These are phyloP conservation scores for Flaveria linearis DNA, from an alignment of 129 eudicot species.

Conservation along the genomic window DNA sequence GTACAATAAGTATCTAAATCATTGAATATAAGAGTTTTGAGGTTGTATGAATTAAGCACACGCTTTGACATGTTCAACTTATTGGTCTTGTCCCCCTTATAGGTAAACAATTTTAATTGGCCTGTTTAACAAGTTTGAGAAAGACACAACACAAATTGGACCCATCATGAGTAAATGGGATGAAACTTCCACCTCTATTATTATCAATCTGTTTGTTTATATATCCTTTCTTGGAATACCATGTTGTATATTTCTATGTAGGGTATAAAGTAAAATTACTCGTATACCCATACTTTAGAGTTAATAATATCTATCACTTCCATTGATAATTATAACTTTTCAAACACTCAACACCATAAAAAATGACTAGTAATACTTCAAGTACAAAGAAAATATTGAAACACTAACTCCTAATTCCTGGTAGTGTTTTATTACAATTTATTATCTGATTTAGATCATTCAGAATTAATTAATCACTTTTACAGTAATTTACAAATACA, in stretches of 20 bases:
- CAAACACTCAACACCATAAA: neutral
- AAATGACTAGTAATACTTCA: neutral
- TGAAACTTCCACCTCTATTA: neutral
- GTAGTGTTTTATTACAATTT: neutral
- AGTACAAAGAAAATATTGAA: neutral
- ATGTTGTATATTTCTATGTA: neutral
- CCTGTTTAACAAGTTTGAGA: conserved; percentile 5
- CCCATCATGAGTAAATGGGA: neutral
- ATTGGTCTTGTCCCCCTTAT: neutral
- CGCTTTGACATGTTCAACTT: neutral
- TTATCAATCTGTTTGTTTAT: neutral
- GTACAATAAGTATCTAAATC: neutral
- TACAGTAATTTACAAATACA: too few relatives aligned
- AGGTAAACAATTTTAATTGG: neutral
- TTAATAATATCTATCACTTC: neutral
- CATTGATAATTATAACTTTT: neutral
- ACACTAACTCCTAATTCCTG: neutral
- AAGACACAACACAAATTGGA: neutral
- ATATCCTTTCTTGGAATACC: too few relatives aligned
- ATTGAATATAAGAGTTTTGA: neutral
- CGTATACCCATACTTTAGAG: neutral
- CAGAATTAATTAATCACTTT: neutral
- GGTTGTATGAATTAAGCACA: neutral
- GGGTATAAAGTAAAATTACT: too few relatives aligned
- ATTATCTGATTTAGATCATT: neutral